Evolutionary conservation across 192 early-diverging fungal genomes (phyloP), one percentile per base, ranked within the genome.

Genomic region (Umbelopsis ramanniana): DNA sequence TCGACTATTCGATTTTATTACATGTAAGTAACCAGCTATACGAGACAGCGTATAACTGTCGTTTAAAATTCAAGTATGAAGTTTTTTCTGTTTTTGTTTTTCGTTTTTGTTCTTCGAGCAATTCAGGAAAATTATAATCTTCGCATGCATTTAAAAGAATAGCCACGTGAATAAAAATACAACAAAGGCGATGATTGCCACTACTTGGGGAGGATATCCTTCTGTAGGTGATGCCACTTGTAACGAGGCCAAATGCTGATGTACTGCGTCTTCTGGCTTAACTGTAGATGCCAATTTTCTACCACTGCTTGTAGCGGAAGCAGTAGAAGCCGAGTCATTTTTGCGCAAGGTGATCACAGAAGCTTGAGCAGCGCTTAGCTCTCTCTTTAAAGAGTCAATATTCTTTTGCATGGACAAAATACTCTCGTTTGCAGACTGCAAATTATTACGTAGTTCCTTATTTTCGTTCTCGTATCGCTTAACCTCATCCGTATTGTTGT

Each of bases 161-260:
- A 92, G 74, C 73, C 86, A 88, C 14, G 86, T 86, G 60, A 89
- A 72, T 60, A 92, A 70, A 77, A 92, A 89, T 14, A 87, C 84
- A 43, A 84, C 72, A 3, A 85, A 52, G 2, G 89, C 87, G 10
- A 91, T 84, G 33, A 83, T 82, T 38, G 78, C 78, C 1, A 93
- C 83, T 2, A 88, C 85, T 69, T 85, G 87, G 37, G 87, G 78
- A 33, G 89, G 89, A 37, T 90, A 86, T 0, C 89, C 88, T 68
- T 90, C 89, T 53, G 83, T 73, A n/a, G 81, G 53, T 26, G 79
- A 72, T 53, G 76, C 72, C 50, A 79, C 72, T 74, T 74, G 67
- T 17, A 74, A 52, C 14, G 72, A 68, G 6, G 75, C 75, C 57
- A 77, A 45, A 6, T 73, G 72, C 46, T 77, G 79, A 67, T 80